Conservation (phyloP, 441 rosid species). For the Theobroma grandiflorum region DNA sequence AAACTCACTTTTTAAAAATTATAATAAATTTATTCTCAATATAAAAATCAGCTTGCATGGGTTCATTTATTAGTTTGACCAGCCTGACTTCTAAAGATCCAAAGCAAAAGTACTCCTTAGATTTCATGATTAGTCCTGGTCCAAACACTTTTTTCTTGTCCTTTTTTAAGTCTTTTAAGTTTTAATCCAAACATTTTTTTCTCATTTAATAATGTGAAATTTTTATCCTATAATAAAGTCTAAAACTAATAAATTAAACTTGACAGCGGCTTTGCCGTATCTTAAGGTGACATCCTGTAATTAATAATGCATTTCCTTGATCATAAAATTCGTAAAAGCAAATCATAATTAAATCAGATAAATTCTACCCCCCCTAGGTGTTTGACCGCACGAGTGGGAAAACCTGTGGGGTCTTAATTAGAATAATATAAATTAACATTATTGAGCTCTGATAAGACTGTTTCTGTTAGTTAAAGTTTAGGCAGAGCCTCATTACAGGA, state of each 20-base stretch:
- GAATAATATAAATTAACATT: background rate
- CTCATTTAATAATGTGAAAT: constrained; percentile 18
- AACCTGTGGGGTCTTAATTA: constrained; percentile 25
- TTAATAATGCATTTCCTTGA: constrained; percentile 25
- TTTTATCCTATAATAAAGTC: background rate
- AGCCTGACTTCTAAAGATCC: constrained; percentile 11
- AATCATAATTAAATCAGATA: constrained; percentile 7
- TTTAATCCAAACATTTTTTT: background rate
- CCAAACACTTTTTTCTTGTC: constrained; percentile 5
- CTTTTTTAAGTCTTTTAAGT: too few relatives aligned
- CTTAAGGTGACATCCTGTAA: constrained; percentile 38
- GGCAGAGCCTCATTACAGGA: constrained; percentile 34
- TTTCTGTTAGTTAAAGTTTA: constrained; percentile 42
- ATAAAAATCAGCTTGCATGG: background rate
- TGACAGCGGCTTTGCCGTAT: constrained; percentile 28
- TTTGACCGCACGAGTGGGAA: constrained; percentile 63
- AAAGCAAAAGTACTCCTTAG: background rate
- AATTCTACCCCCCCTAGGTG: constrained; percentile 23
- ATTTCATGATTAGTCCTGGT: constrained; percentile 30
- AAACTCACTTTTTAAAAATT: too few relatives aligned
- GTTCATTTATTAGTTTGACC: constrained; percentile 24
- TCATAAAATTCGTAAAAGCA: constrained; percentile 30
- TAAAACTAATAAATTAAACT: background rate
- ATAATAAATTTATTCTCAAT: too few relatives aligned
- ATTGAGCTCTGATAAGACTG: constrained; percentile 8